Evolutionary conservation across 768 basidiomycete genomes (phyloP), one percentile per base, ranked within the genome.

Genomic region (Paxillus involutus): DNA sequence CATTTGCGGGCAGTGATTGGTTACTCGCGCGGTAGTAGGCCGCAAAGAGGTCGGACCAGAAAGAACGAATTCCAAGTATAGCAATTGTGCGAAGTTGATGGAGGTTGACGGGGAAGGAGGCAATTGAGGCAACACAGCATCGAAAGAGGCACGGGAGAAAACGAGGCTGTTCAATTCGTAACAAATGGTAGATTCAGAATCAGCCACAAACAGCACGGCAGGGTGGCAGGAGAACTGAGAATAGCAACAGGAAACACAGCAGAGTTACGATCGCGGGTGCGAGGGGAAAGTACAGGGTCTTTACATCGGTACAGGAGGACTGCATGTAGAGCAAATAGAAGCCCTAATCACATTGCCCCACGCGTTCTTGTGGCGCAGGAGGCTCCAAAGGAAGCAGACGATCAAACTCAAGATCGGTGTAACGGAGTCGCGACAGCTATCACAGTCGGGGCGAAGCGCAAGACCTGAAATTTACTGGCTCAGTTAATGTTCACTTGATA

Each of bases 51-150:
- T 43, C 30, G 45, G 29, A 49, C 16, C 3, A 52, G 24, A 36
- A 33, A 50, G 3, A 33, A n/a, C 1, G 4, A 9, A 51, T 51
- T 29, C 56, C 60, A 51, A 42, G 51, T 59, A 53, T 65, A 56
- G 53, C 19, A 7, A 8, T 8, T 29, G 37, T 51, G 47, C 17
- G 26, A n/a, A 49, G 49, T 47, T 53, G 45, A 39, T 47, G 21
- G 16, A 50, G 21, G n/a, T 9, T 43, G 24, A 19, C 26, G 13
- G 44, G 33, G 43, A 32, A 30, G 44, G 47, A 53, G 39, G 14
- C n/a, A 45, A 37, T 44, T 40, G 29, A 39, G 10, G 29, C 19
- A 37, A 41, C 41, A 61, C 61, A 56, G 57, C 50, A 52, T 41
- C 35, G 39, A 16, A 30, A 47, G 36, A 48, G 51, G 45, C 44